phyloP scores from a whole-genome alignment of 2,329 filamentous ascomycete species.

The Beauveria varroae region DNA sequence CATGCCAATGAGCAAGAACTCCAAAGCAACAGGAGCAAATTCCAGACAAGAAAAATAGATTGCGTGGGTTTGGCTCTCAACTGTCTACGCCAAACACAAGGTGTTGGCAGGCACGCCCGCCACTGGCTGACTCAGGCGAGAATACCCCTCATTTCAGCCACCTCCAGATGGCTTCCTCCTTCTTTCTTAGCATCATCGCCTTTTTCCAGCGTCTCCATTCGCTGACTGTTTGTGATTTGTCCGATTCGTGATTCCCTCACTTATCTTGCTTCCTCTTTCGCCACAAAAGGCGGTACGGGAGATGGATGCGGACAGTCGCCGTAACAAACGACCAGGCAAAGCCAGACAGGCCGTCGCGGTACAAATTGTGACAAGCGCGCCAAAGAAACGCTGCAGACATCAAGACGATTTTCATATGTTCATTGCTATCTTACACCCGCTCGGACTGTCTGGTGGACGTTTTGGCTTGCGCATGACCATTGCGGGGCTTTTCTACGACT shows the following conservation, averaged over 20 bases:
- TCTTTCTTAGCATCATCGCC: too few species aligned
- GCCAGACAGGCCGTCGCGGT: constrained; percentile 21
- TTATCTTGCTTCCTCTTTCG: too few species aligned
- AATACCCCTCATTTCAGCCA: too few species aligned
- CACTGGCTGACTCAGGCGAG: too few species aligned
- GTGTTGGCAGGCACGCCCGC: constrained; percentile 14
- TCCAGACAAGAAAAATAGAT: constrained; percentile 46
- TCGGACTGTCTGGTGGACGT: too few species aligned
- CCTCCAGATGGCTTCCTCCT: too few species aligned
- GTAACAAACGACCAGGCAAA: constrained; percentile 36
- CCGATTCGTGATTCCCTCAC: too few species aligned
- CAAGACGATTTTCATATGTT: constrained; percentile 12
- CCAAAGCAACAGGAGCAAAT: constrained; percentile 42
- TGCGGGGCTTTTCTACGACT: too few species aligned
- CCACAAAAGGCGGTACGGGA: constrained; percentile 30
- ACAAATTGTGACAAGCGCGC: constrained; percentile 28
- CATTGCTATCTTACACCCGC: too few species aligned
- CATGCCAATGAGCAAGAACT: constrained; percentile 38
- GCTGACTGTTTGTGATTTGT: too few species aligned
- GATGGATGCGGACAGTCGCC: constrained; percentile 41
- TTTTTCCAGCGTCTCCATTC: too few species aligned
- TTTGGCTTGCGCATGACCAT: too few species aligned
- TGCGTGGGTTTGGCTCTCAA: constrained; percentile 43
- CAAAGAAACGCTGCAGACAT: constrained; percentile 33
- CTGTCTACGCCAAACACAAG: constrained; percentile 48